These are phyloP conservation scores for Lentinula sp. DNA, from an alignment of 768 basidiomycete species.

Conservation along the genomic window DNA sequence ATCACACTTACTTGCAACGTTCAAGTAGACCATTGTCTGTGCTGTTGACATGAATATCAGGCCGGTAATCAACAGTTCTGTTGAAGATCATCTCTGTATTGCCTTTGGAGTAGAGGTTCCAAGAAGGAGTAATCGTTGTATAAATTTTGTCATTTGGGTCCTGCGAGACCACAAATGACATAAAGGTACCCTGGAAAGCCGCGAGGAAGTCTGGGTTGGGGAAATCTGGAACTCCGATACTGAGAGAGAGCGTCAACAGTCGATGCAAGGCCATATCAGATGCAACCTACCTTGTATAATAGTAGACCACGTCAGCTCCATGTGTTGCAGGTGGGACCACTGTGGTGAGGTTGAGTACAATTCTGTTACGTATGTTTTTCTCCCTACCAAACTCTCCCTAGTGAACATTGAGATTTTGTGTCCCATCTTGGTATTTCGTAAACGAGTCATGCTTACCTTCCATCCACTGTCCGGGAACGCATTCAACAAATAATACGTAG, in stretches of 20 bases:
- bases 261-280: neutral
- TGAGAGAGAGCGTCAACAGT: neutral
- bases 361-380: neutral
- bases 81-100: slow-evolving; percentile 27
- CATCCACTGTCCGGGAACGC: slow-evolving; percentile 23
- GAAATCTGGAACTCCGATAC: slow-evolving; percentile 3
- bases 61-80: slow-evolving; percentile 6
- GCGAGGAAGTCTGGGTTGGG: slow-evolving; percentile 17
- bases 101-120: slow-evolving; percentile 8
- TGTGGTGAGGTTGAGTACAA: neutral
- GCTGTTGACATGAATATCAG: slow-evolving; percentile 10
- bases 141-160: slow-evolving; percentile 14
- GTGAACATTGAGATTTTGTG: neutral
- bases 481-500: slow-evolving; percentile 22
- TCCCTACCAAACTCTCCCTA: slow-evolving; percentile 19
- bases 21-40: slow-evolving; percentile 13
- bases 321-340: slow-evolving; percentile 16
- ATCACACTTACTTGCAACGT: slow-evolving; percentile 17
- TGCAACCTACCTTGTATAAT: slow-evolving; percentile 9
- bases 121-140: slow-evolving; percentile 14
- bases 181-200: slow-evolving; percentile 16
- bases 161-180: slow-evolving; percentile 14
- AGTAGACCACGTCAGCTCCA: slow-evolving; percentile 11
- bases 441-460: slow-evolving; percentile 19
- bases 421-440: neutral